Evolutionary conservation across 2,329 filamentous ascomycete species (phyloP).

Genomic region (Fusarium vanettenii): DNA sequence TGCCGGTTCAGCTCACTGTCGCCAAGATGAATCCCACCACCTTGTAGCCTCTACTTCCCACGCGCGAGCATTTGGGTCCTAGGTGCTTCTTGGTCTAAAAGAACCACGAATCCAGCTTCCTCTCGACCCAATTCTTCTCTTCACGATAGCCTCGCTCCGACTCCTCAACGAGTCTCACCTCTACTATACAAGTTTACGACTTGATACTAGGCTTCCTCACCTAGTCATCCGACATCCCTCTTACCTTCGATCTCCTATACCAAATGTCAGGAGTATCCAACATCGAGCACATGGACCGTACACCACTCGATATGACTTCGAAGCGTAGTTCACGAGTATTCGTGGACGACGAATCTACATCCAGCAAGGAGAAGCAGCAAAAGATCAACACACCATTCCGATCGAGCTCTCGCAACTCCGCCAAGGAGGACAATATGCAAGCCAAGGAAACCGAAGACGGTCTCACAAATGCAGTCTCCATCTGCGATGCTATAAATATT

Average conservation of each 20-base stretch:
- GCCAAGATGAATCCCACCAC: slow-evolving; percentile 41
- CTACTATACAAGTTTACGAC: neutral
- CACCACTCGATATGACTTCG: slow-evolving; percentile 31
- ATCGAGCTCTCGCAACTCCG: slow-evolving; percentile 46
- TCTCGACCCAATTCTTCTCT: slow-evolving; percentile 14
- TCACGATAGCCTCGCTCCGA: slow-evolving; percentile 27
- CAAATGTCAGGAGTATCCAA: neutral
- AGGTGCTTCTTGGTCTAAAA: slow-evolving; percentile 36
- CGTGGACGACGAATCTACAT: slow-evolving; percentile 34
- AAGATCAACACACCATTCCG: slow-evolving; percentile 37
- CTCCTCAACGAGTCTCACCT: slow-evolving; percentile 15
- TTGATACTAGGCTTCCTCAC: neutral
- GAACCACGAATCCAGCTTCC: slow-evolving; percentile 3
- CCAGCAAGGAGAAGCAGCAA: slow-evolving; percentile 19
- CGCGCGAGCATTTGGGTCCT: slow-evolving; percentile 36
- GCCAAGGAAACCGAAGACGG: slow-evolving; percentile 40
- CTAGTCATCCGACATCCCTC: slow-evolving; percentile 1
- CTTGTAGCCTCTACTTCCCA: slow-evolving; percentile 37
- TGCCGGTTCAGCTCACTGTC: slow-evolving; percentile 36
- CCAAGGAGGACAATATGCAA: slow-evolving; percentile 43
- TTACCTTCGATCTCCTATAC: neutral
- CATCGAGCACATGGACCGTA: slow-evolving; percentile 10
- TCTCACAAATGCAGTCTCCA: slow-evolving; percentile 19
- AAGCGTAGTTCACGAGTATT: slow-evolving; percentile 39
- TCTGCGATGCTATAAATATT: slow-evolving; percentile 27